Percentiles rank a stretch among this genome's conserved stretches.
These are phyloP conservation scores for Solanum ahanhuiri DNA, from an alignment of 257 asterid species.

Conservation along the genomic window DNA sequence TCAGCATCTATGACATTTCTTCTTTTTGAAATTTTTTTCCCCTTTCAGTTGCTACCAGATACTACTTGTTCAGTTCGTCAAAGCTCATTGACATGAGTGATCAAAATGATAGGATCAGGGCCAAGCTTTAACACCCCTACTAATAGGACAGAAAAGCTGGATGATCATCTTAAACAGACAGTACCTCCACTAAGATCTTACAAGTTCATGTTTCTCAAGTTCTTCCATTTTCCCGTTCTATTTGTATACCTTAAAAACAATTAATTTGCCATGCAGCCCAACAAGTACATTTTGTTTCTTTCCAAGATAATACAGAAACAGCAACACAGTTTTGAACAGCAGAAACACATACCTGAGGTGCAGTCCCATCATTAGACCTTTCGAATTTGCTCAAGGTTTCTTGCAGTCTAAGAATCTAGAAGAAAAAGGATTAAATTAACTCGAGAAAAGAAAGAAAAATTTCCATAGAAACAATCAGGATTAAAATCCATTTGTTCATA, in stretches of 20 bases:
- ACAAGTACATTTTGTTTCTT: neutral
- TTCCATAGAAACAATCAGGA: constrained; percentile 1
- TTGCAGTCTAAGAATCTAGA: constrained; percentile 88
- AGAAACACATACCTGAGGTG: constrained; percentile 67
- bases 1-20: neutral
- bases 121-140: neutral
- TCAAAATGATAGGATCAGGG: neutral
- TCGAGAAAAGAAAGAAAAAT: neutral
- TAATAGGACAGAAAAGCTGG: neutral
- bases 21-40: neutral
- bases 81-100: neutral
- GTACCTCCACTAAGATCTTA: neutral
- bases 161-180: neutral
- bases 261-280: neutral
- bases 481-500: neutral
- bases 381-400: constrained; percentile 88
- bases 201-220: neutral
- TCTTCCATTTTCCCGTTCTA: neutral
- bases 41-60: neutral
- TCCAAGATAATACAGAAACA: neutral
- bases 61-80: neutral
- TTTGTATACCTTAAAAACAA: neutral
- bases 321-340: neutral
- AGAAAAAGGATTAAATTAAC: neutral
- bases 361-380: constrained; percentile 74